Base-by-base conservation (phyloP, 768 basidiomycete species). In the Termitomyces heimii region DNA sequence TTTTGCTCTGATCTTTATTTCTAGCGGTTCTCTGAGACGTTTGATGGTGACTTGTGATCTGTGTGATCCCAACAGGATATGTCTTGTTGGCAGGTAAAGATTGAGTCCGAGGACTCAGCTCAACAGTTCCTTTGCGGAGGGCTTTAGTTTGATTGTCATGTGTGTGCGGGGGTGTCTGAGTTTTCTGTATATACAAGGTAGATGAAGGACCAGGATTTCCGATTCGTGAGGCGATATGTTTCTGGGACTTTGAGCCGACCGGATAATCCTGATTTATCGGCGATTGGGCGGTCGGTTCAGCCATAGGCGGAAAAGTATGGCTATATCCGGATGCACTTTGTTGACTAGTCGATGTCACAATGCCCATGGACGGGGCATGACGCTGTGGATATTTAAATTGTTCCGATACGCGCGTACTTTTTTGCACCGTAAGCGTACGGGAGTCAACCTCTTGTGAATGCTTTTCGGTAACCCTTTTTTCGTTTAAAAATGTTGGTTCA, bases 1-100 rank as follows among this genome's bases (percentile, higher is more conserved):
- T 18, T 47, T 47, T 59, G 16, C 22, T 42, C 5, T 52, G 50
- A 29, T 57, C 50, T 46, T 53, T 45, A 37, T 28, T 57, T 43
- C 44, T 43, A 46, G 44, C 28, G 18, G 34, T 13, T 28, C 20
- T 57, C 29, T 35, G 43, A 32, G 56, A 32, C 32, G 20, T 34
- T 29, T 47, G 56, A 26, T 35, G 22, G 14, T 35, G 34, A 40
- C 28, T 39, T 14, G 56, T 28, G 7, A 10, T 12, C 13, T 52
- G 56, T 8, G 44, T 34, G 16, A 20, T 13, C 18, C 31, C 43
- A n/a, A 18, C 40, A 43, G 40, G 24, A 39, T 14, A 16, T 16
- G 32, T 18, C 28, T 39, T 20, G 20, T 29, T 20, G 16, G 29
- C 37, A 29, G 51, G 26, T 28, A 29, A 40, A 52, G 35, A 12